Evolutionary conservation across 2,329 filamentous ascomycete species (phyloP), one percentile per base, ranked within the genome.

Genomic region (Pyrenochaeta sp.): DNA sequence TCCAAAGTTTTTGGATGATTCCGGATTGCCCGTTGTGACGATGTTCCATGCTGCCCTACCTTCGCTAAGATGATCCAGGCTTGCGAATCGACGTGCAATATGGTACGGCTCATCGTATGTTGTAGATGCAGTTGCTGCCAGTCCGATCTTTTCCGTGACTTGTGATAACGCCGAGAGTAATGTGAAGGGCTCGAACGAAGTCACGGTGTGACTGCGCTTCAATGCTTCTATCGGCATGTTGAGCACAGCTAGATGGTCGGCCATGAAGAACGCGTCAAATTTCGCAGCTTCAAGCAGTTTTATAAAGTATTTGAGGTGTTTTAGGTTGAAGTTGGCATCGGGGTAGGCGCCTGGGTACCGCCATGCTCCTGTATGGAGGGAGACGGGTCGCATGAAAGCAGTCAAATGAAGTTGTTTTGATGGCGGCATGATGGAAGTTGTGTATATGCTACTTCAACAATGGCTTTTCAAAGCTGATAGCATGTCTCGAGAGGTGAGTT

Each of bases 41-140:
- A 90, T 83, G 33, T 69, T 60, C 63, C 63, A 68, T 10, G 49
- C 58, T 1, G 63, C 42, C 20, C 87, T 77, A 6, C 87, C 86
- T 33, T 83, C 83, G 0, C 85, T 85, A 5, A 90, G 74, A 64
- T 90, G 87, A 61, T 90, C 87, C 0, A 90, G 77, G 0, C 87
- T 89, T 3, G 82, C 85, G 12, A 90, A 75, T 11, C 86, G 73
- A 12, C 87, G 73, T 0, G 87, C 87, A 6, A 90, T 78, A 55
- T 87, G 83, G 64, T 88, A 90, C 0, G 87, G 87, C 62, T 86
- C 82, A 66, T 90, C 87, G 58, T 90, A 90, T 0, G 85, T 88
- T 0, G 87, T 88, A 1, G 83, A 82, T 1, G 86, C 82, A 0
- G 87, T 90, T 0, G 89, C 84, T 0, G 87, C 87, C 54, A 90